phyloP scores from a whole-genome alignment of 306 rosid species.

The Heteromeles arbutifolia region DNA sequence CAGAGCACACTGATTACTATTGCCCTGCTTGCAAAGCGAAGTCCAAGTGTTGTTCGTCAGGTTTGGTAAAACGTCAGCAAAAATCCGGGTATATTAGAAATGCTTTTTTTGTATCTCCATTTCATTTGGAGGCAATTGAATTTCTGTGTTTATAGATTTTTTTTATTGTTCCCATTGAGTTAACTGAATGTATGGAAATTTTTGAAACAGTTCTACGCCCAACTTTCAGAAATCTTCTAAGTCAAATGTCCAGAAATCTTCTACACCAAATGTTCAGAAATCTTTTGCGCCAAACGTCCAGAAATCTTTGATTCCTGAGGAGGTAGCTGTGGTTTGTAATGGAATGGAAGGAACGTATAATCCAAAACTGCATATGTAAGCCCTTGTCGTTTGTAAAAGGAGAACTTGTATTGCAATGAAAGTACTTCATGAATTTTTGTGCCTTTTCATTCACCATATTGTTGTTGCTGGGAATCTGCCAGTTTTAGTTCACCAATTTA shows the following conservation, averaged over 20 bases:
- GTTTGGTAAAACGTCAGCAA: constrained; percentile 31
- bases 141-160: constrained; percentile 1
- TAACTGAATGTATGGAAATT: constrained; percentile 13
- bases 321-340: constrained; percentile 76
- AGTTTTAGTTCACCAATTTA: not conserved
- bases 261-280: too few relatives aligned
- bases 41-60: constrained; percentile 30
- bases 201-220: constrained; percentile 45
- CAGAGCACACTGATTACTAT: constrained; percentile 64
- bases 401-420: not conserved
- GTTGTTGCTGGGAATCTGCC: not conserved
- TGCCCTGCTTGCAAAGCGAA: constrained; percentile 85
- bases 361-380: constrained; percentile 85
- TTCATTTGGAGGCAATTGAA: constrained; percentile 10
- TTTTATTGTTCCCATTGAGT: constrained; percentile 2
- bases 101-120: not conserved
- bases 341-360: constrained; percentile 86
- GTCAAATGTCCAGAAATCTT: too few relatives aligned
- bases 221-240: constrained; percentile 2
- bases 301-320: constrained; percentile 43
- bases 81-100: constrained; percentile 43
- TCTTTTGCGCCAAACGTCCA: constrained; percentile 1
- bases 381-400: constrained; percentile 17
- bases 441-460: not conserved
- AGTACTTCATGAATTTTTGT: not conserved